Base-by-base conservation (phyloP, 1,284 basidiomycete genomes). In the Schizophyllum amplum region DNA sequence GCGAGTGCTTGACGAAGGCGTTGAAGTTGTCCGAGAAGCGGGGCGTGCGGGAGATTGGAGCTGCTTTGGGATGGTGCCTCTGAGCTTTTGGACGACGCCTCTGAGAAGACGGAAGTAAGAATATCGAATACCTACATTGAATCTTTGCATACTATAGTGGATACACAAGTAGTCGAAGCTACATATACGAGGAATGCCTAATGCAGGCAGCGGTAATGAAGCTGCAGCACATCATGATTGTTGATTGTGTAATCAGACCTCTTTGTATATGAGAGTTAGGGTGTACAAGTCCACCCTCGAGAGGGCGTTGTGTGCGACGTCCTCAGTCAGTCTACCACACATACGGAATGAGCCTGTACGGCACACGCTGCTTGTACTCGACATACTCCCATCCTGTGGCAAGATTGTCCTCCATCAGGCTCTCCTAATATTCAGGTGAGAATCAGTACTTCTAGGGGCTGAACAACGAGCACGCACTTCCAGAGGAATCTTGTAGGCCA, bases 1-100 rank as follows among this genome's bases (percentile, higher is more conserved):
- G 82, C 56, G 90, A 94, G 66, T 92, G 89, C 67, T 72, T 94
- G 59, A 75, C 75, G 51, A 83, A 77, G 63, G 92, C 94, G 11
- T 68, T 96, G 61, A 75, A 77, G 59, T 71, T 97, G 61, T 84
- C 91, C 55, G 83, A 90, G 67, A 79, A 78, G 46, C 69, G 86
- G 59, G 79, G 83, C 42, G 75, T 91, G 20, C 73, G 90, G 59
- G 83, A 88, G 59, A 68, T 87, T 13, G 77, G 78, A 15, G 67
- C 66, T 52, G 86, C 87, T 20, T 69, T 91, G 53, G 88, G 88
- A 5, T 86, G 83, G 80, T 89, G 86, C 69, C 69, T 90, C 55
- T 90, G 67, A 79, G 33, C 5, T 9, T 9, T 9, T 42, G 33
- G 33, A 2, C 2, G 33, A n/a, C n/a, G n/a, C n/a, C n/a, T n/a